Conservation (phyloP, 805 yeast genomes). For the Blastobotrys muscicola region DNA sequence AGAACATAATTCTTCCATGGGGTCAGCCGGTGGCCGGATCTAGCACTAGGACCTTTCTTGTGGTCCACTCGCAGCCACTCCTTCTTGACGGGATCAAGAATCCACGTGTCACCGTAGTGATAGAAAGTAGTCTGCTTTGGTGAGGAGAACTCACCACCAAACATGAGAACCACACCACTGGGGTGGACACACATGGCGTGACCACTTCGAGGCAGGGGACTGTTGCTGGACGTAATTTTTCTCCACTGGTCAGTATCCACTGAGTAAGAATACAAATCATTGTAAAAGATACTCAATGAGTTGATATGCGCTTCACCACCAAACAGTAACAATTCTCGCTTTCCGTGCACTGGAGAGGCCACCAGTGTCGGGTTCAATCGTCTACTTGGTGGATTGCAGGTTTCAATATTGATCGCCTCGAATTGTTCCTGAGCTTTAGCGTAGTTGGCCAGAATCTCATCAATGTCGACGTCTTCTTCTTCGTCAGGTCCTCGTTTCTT, state of each 20-base stretch:
- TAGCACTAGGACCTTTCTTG: slow-evolving; percentile 61
- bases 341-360: slow-evolving; percentile 65
- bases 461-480: slow-evolving; percentile 80
- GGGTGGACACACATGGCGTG: slow-evolving; percentile 94
- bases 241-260: slow-evolving; percentile 79
- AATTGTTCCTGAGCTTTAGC: slow-evolving; percentile 74
- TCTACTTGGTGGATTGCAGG: slow-evolving; percentile 50
- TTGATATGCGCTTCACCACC: slow-evolving; percentile 73
- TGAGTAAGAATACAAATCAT: slow-evolving; percentile 66
- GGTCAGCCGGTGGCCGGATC: slow-evolving; percentile 89
- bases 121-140: slow-evolving; percentile 94
- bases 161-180: slow-evolving; percentile 72
- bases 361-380: slow-evolving; percentile 70
- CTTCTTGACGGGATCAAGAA: slow-evolving; percentile 69
- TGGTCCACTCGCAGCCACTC: slow-evolving; percentile 86
- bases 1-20: slow-evolving; percentile 86
- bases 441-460: slow-evolving; percentile 66
- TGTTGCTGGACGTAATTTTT: slow-evolving; percentile 63
- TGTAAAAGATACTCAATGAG: slow-evolving; percentile 54
- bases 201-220: slow-evolving; percentile 89
- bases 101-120: slow-evolving; percentile 95
- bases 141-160: slow-evolving; percentile 95
- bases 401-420: slow-evolving; percentile 56
- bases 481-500: slow-evolving; percentile 72
- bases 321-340: slow-evolving; percentile 68